Conservation (phyloP, 352 stramenopile species). For the Phytophthora sp. region DNA sequence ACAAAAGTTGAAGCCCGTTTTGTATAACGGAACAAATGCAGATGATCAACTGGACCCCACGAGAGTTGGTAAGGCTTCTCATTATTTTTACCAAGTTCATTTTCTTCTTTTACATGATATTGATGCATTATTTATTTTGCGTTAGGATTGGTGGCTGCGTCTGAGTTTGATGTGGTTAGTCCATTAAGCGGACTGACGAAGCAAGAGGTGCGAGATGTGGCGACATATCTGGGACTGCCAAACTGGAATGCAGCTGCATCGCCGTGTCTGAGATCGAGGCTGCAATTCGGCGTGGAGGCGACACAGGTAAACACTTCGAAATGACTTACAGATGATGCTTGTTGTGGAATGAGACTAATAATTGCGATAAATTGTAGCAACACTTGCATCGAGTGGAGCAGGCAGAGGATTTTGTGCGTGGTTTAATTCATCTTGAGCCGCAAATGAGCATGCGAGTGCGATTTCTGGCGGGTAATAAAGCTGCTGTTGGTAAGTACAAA, state of each 20-base stretch:
- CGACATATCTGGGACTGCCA: conserved; percentile 91
- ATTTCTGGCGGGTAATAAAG: conserved; percentile 74
- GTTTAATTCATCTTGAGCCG: conserved; percentile 42
- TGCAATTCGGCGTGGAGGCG: conserved; percentile 95
- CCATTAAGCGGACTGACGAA: conserved; percentile 93
- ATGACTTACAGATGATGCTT: too few relatives aligned
- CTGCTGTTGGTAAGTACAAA: conserved; percentile 64
- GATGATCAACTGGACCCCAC: conserved; percentile 95
- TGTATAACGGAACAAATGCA: conserved; percentile 98
- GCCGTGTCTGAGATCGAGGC: conserved; percentile 94
- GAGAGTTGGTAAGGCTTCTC: conserved; percentile 58
- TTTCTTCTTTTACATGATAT: neutral
- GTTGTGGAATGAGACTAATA: too few relatives aligned
- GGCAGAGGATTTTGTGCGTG: conserved; percentile 70
- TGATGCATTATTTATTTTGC: neutral
- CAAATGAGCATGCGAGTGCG: conserved; percentile 78
- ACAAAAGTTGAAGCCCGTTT: conserved; percentile 33
- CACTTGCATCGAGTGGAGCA: conserved; percentile 76
- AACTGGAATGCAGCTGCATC: conserved; percentile 97
- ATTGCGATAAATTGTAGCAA: too few relatives aligned
- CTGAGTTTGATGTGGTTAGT: conserved; percentile 93
- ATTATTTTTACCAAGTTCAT: neutral
- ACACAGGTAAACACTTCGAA: conserved; percentile 81
- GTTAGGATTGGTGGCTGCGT: conserved; percentile 91
- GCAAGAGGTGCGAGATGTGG: conserved; percentile 83